Evolutionary conservation across 2,329 filamentous ascomycete species (phyloP), one percentile per base, ranked within the genome.

Genomic region (Colletotrichum cereale): DNA sequence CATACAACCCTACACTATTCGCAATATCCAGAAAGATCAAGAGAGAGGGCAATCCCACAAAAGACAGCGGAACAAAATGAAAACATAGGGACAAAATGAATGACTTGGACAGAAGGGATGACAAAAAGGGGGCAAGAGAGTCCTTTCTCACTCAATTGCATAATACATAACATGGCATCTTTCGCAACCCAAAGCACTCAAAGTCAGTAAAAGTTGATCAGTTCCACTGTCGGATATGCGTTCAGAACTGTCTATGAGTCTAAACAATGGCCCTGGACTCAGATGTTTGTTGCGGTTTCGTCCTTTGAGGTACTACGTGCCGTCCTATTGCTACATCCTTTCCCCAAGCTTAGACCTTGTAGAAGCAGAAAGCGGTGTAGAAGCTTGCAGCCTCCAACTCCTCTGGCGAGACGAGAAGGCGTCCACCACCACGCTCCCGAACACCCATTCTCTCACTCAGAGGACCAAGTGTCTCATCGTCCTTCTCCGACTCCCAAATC

Each of bases 371-470:
- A 1, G 93, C 95, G 77, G 97, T 89, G 79, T 98, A 98, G 79
- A 98, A 97, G 76, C 89, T 90, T 14, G 92, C 94, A 55, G 96
- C 96, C 81, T 98, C 95, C 88, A 97, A 92, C 85, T 99, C 96
- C 79, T 97, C 93, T 16, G 92, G 87, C 1, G 89, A 92, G 62
- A 98, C 93, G 57, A 93, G 80, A 74, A 98, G 82, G 21, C 77
- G 89, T 7, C 89, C 90, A 12, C 89, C 88, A 26, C 88, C 88
- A 42, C 93, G 87, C 77, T 92, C 93, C 44, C 94, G 87, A 6
- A 99, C 96, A 1, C 93, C 92, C 96, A 99, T 99, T n/a, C 95
- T 90, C 84, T 98, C 95, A 76, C 94, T 97, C 77, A 99, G 81
- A 26, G 92, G 91, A 0, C 95, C 95, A 48, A 99, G 82, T 40